phyloP scores from a whole-genome alignment of 192 early-diverging fungal species.

The Podila epigama region DNA sequence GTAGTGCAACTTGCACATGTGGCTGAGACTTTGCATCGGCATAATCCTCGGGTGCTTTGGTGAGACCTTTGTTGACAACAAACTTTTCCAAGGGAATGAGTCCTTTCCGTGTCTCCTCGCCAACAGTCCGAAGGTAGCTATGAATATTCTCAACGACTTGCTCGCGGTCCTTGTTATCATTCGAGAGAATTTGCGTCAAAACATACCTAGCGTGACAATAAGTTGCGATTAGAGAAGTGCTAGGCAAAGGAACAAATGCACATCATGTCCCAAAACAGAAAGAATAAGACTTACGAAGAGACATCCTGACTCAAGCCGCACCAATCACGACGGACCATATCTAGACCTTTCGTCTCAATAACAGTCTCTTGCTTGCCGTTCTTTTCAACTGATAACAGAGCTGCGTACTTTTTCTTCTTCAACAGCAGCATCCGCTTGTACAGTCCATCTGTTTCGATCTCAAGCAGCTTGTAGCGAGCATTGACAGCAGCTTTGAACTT shows the following conservation, averaged over 20 bases:
- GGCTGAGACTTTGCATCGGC: slow-evolving; percentile 88
- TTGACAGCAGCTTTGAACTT: slow-evolving; percentile 88
- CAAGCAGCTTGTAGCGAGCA: slow-evolving; percentile 90
- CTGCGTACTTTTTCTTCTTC: slow-evolving; percentile 99
- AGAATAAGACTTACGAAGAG: slow-evolving; percentile 61
- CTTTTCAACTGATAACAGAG: slow-evolving; percentile 70
- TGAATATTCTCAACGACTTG: slow-evolving; percentile 83
- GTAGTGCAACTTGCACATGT: slow-evolving; percentile 94
- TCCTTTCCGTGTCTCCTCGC: slow-evolving; percentile 72
- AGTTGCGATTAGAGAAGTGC: slow-evolving; percentile 10
- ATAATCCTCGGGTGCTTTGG: slow-evolving; percentile 92
- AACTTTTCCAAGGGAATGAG: slow-evolving; percentile 83
- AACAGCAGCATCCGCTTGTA: slow-evolving; percentile 90
- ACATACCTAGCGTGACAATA: slow-evolving; percentile 64
- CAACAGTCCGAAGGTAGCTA: slow-evolving; percentile 71
- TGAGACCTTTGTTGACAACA: slow-evolving; percentile 92
- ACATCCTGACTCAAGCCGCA: slow-evolving; percentile 92
- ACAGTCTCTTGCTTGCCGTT: slow-evolving; percentile 57
- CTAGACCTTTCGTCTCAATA: slow-evolving; percentile 93
- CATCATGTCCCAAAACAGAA: neutral
- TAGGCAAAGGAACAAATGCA: neutral
- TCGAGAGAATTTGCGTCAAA: slow-evolving; percentile 65
- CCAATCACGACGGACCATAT: slow-evolving; percentile 98
- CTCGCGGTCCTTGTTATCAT: slow-evolving; percentile 61
- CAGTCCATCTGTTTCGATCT: slow-evolving; percentile 97